phyloP scores from a whole-genome alignment of 257 asterid species.

The Salvia miltiorrhiza region DNA sequence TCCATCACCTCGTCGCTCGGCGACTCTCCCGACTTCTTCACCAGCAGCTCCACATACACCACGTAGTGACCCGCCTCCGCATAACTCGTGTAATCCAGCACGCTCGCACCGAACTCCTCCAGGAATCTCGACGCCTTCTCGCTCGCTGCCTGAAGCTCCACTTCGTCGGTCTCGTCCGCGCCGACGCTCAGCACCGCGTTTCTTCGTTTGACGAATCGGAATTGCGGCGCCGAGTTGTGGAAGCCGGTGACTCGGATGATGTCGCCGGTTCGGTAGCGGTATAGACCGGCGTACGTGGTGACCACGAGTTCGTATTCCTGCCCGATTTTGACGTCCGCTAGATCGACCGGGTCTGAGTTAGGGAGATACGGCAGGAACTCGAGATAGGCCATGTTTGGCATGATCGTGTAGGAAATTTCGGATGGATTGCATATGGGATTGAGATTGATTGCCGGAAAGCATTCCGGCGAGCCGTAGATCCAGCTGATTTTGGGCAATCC shows the following conservation, averaged over 20 bases:
- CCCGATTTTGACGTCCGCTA: slow-evolving; percentile 33
- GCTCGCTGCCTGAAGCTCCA: slow-evolving; percentile 30
- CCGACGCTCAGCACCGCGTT: slow-evolving; percentile 34
- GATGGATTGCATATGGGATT: slow-evolving; percentile 33
- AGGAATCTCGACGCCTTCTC: slow-evolving; percentile 22
- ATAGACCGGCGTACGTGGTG: slow-evolving; percentile 39
- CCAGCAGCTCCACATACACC: slow-evolving; percentile 33
- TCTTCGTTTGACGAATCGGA: slow-evolving; percentile 30
- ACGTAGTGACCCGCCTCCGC: slow-evolving; percentile 37
- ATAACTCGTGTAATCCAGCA: slow-evolving; percentile 37
- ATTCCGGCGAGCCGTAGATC: slow-evolving; percentile 39
- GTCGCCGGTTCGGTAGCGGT: slow-evolving; percentile 38
- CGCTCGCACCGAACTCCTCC: background rate
- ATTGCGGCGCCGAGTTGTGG: slow-evolving; percentile 39
- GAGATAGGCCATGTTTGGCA: slow-evolving; percentile 40
- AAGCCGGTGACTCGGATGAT: slow-evolving; percentile 37
- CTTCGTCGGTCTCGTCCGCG: slow-evolving; percentile 39
- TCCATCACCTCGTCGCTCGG: slow-evolving; percentile 8
- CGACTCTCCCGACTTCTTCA: background rate
- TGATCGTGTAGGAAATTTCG: slow-evolving; percentile 38
- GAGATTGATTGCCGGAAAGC: slow-evolving; percentile 36
- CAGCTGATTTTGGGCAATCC: slow-evolving; percentile 35
- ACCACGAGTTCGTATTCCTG: slow-evolving; percentile 39
- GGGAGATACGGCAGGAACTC: slow-evolving; percentile 35
- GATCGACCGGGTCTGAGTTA: slow-evolving; percentile 20